Base-by-base conservation (phyloP, 2,329 filamentous ascomycete genomes). In the Trichoderma sp. region DNA sequence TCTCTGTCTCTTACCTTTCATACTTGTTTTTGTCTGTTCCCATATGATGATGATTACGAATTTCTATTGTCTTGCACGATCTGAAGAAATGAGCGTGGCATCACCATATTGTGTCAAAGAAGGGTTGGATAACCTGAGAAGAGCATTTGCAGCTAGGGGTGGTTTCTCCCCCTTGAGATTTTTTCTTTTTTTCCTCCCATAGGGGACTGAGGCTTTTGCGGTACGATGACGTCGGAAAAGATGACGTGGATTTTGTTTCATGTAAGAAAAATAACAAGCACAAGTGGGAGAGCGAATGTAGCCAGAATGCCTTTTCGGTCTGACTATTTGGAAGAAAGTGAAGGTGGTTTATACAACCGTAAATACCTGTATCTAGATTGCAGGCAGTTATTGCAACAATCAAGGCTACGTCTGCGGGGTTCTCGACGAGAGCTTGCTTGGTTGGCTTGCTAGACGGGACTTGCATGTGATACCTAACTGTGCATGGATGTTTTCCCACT, bases 21-120 rank as follows among this genome's bases (percentile, higher is more conserved):
- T 31, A 12, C 33, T 71, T 71, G 67, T 45, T 66, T 38, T 75
- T 68, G 74, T 50, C 60, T 75, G 38, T 75, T 74, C 24, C 41
- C 71, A 66, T 75, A 68, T 72, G 67, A 78, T 62, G 76, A 77
- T 31, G 72, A 75, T 76, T 38, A 77, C 76, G 75, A 76, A 53
- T 75, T 76, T 75, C 63, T 41, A 64, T 72, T 73, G 38, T 73
- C 50, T 71, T 45, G 50, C 72, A 31, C 63, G 38, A 45, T 59
- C 11, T 72, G 53, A 73, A 31, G 62, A 64, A 64, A 41, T 50
- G 50, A 63, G 53, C 71, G 63, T 74, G 69, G 75, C 63, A 76
- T 76, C 50, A 66, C 41, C 71, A 71, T 67, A 66, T 68, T 21
- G 21, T 73, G 60, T 60, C 45, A 35, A 31, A 59, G 33, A 64